These are phyloP conservation scores for Coemansia sp. DNA, from an alignment of 192 early-diverging fungal genomes.

Conservation along the genomic window DNA sequence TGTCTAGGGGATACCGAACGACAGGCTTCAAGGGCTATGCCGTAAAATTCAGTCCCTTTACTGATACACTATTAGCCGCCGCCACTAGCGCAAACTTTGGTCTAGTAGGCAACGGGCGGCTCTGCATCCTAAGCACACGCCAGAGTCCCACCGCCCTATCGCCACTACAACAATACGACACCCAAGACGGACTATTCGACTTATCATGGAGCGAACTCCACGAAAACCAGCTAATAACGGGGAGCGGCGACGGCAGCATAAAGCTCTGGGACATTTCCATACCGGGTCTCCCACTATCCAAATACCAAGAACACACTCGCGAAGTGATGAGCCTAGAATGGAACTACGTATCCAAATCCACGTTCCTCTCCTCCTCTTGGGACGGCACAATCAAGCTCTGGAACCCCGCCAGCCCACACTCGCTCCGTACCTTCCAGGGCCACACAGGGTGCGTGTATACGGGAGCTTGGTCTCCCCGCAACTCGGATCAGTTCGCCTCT, in stretches of 20 bases:
- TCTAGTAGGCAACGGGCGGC: conserved; percentile 92
- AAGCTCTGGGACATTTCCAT: conserved; percentile 91
- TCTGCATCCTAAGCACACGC: conserved; percentile 69
- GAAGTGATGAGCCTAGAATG: conserved; percentile 96
- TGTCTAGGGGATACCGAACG: conserved; percentile 64
- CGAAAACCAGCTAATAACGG: conserved; percentile 91
- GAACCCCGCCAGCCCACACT: conserved; percentile 76
- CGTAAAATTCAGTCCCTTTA: conserved; percentile 97
- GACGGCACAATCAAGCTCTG: conserved; percentile 96
- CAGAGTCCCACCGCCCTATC: conserved; percentile 13
- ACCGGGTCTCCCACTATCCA: conserved; percentile 67
- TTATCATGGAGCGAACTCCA: conserved; percentile 93
- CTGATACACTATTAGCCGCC: conserved; percentile 83
- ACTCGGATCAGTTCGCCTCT: conserved; percentile 79
- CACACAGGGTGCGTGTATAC: conserved; percentile 95
- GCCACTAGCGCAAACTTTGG: conserved; percentile 95
- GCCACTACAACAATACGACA: conserved; percentile 75
- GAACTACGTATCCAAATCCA: conserved; percentile 90
- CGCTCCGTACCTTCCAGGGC: conserved; percentile 84
- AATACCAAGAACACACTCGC: conserved; percentile 91
- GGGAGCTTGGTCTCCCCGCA: conserved; percentile 82
- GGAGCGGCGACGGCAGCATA: conserved; percentile 93
- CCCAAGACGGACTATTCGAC: conserved; percentile 97
- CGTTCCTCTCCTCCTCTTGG: conserved; percentile 93
- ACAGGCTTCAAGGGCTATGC: conserved; percentile 87